Evolutionary conservation across 2,329 filamentous ascomycete species (phyloP), one percentile per base, ranked within the genome.

Genomic region (Stagonosporopsis rhizophila): DNA sequence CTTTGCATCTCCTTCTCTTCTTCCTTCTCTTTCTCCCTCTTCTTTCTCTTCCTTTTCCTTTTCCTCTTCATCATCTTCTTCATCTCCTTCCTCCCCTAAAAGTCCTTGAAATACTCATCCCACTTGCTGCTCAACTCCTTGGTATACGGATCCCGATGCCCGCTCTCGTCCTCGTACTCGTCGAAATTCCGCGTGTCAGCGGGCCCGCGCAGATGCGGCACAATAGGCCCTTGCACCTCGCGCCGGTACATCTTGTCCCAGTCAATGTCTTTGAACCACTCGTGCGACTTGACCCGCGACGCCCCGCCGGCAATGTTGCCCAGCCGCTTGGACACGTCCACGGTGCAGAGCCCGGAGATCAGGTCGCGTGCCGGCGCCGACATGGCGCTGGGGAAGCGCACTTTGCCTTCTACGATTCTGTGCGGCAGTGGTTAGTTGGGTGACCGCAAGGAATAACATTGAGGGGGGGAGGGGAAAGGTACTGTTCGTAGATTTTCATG

Each of bases 101-200:
- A 93, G 61, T 89, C 88, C 59, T 82, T 81, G 73, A 94, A 94
- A 67, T 82, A 85, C 47, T 82, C 78, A 52, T 93, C 90, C 74
- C 90, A 92, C 76, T 86, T 86, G 40, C 81, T 79, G 30, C 81
- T 81, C 82, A 92, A 81, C 40, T 91, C 89, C 38, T 85, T 82
- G 3, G 87, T 89, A 68, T 92, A 93, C 52, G 80, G 78, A 35
- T 89, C 87, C 52, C 84, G 80, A 44, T 82, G 82, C 50, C 81
- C 85, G 56, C 89, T 86, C 69, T 92, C 89, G 57, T 91, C 89
- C n/a, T 90, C 89, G 67, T 94, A 95, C 38, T 88, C 82, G 68
- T 94, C 91, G 69, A 94, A 95, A 73, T 91, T 94, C 69, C 90
- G 84, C 17, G 90, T 88, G 69, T 94, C 91, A 28, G 89, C 89